Conservation (phyloP, 164 flowering plant genomes). For the Tetracentron sinense region DNA sequence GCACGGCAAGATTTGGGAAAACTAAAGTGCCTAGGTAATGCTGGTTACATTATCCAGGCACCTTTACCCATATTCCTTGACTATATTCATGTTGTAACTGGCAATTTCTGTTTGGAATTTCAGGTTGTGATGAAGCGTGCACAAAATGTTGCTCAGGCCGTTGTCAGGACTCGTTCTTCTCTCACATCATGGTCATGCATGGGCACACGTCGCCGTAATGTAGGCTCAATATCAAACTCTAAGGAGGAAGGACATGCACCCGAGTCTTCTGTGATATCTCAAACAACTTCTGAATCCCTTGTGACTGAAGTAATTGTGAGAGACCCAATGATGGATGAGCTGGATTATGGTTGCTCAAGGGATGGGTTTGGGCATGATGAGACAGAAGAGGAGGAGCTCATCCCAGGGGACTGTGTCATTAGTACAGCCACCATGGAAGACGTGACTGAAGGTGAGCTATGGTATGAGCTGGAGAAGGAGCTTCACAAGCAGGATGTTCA, state of each 20-base stretch:
- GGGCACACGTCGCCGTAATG: conserved; percentile 77
- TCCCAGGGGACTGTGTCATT: conserved; percentile 26
- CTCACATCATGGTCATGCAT: conserved; percentile 88
- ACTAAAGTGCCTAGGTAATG: too few relatives aligned
- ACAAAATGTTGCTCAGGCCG: conserved; percentile 86
- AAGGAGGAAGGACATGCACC: conserved; percentile 35
- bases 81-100: neutral
- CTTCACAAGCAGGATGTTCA: conserved; percentile 50
- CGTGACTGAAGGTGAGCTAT: conserved; percentile 73
- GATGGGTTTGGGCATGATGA: conserved; percentile 40
- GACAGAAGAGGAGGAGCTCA: conserved; percentile 53
- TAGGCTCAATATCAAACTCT: conserved; percentile 28
- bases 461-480: conserved; percentile 81
- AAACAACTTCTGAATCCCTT: conserved; percentile 32
- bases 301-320: conserved; percentile 25
- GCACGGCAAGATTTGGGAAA: too few relatives aligned
- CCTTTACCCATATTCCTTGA: too few relatives aligned
- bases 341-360: conserved; percentile 25
- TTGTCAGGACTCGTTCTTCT: conserved; percentile 72
- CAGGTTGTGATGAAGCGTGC: conserved; percentile 93
- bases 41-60: too few relatives aligned
- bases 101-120: neutral
- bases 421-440: conserved; percentile 40
- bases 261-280: conserved; percentile 38
- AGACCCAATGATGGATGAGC: conserved; percentile 17